Conservation (phyloP, 768 basidiomycete species). For the Mycena polygramma region DNA sequence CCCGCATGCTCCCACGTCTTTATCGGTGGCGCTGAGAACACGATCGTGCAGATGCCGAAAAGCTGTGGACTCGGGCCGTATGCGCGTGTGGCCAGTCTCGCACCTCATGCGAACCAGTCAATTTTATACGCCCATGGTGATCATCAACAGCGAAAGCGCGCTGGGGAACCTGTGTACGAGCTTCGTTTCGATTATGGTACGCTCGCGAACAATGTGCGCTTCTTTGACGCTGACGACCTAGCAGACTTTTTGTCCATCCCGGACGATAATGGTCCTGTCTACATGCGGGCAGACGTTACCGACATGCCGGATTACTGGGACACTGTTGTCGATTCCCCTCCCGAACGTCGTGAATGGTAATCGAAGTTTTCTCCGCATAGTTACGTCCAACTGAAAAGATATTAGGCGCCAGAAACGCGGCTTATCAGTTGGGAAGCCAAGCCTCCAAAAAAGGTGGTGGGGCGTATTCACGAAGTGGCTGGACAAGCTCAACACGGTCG, state of each 20-base stretch:
- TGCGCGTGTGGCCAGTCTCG: constrained; percentile 39
- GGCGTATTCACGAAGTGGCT: constrained; percentile 41
- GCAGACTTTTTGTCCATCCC: constrained; percentile 38
- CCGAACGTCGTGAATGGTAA: constrained; percentile 34
- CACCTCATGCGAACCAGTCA: constrained; percentile 38
- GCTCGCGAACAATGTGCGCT: neutral
- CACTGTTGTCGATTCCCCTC: constrained; percentile 36
- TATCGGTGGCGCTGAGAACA: constrained; percentile 40
- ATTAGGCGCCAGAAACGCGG: constrained; percentile 24
- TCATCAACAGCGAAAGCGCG: constrained; percentile 37
- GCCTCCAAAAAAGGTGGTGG: constrained; percentile 40
- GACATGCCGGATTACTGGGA: constrained; percentile 38
- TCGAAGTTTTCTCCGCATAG: constrained; percentile 13
- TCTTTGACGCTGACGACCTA: neutral
- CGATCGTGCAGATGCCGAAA: constrained; percentile 42
- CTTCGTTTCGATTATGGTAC: constrained; percentile 38
- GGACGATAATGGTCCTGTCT: constrained; percentile 24
- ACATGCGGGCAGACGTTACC: constrained; percentile 30
- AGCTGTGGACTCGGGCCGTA: constrained; percentile 44
- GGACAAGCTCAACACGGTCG: constrained; percentile 31
- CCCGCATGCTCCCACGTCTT: constrained; percentile 41
- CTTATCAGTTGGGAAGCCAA: too few relatives aligned
- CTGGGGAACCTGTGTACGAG: constrained; percentile 36
- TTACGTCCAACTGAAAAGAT: too few relatives aligned
- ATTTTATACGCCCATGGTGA: constrained; percentile 21